These are phyloP conservation scores for Saccharomyces hybrid DNA, from an alignment of 1,139 yeast species.

Conservation along the genomic window DNA sequence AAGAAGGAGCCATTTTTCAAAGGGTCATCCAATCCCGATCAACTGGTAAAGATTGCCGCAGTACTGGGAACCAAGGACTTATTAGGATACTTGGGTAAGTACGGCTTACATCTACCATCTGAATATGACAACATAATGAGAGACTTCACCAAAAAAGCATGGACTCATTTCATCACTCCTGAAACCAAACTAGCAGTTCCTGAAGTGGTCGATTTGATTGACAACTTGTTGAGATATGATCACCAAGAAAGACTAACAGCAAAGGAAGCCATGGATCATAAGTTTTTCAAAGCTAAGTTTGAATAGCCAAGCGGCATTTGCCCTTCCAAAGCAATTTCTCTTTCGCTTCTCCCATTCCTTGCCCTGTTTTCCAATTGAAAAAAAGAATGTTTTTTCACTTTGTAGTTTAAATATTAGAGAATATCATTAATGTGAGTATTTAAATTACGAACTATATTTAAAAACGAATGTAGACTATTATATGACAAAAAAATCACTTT, in stretches of 20 bases:
- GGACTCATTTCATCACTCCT: conserved; percentile 51
- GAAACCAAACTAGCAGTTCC: conserved; percentile 51
- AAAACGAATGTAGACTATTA: not conserved
- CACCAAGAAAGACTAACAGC: conserved; percentile 73
- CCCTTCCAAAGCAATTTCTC: not conserved
- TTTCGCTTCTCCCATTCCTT: not conserved
- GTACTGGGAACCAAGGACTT: conserved; percentile 68
- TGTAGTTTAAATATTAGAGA: not conserved
- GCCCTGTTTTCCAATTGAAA: not conserved
- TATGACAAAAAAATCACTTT: not conserved
- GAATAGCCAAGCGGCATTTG: conserved; percentile 1
- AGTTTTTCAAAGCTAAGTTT: conserved; percentile 35
- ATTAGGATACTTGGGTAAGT: conserved; percentile 51
- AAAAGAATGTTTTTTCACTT: conserved; percentile 2
- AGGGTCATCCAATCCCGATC: conserved; percentile 74
- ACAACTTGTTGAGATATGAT: conserved; percentile 58
- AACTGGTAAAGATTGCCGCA: conserved; percentile 68
- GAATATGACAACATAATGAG: conserved; percentile 66
- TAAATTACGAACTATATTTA: not conserved
- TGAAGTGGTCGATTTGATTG: conserved; percentile 60
- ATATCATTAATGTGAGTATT: not conserved
- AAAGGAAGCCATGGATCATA: conserved; percentile 62
- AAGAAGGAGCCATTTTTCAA: conserved; percentile 73
- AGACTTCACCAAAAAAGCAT: conserved; percentile 58
- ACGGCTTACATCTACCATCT: conserved; percentile 50